Base-by-base conservation (phyloP, 305 asterid genomes). In the Fraxinus nigra region DNA sequence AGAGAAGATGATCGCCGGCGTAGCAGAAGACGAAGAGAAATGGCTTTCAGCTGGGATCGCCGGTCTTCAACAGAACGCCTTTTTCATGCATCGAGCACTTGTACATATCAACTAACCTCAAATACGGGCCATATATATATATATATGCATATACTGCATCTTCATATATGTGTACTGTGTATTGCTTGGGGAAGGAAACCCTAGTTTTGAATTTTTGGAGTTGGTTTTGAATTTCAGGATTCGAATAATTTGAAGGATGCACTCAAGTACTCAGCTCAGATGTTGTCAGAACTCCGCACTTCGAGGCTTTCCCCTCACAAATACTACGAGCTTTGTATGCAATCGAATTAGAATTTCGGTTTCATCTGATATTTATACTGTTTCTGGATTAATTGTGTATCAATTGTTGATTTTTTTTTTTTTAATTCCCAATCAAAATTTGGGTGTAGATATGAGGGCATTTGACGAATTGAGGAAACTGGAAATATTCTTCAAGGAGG, bases 271-370 rank as follows among this genome's bases (percentile, higher is more conserved):
- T 96, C 99, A 0, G 98, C 99, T 78, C 99, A 94, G 97, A 94
- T 96, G 99, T 97, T 96, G 18, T 94, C 98, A 75, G 99, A 96
- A 90, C 99, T 96, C 72, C 97, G 99, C 82, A 96, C 99, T 82
- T 94, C 98, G 34, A 93, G 93, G 84, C 97, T 96, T 81, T 94
- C 99, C 79, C 99, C 99, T 77, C 99, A 95, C 89, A 95, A 95
- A 88, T 95, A 95, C 87, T 95, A 95, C 78, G 97, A 92, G 83
- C 95, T 95, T 26, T 95, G 99, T 95, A 84, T 77, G 99, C 85
- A 65, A 80, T 81, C 54, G 26, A 83, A 82, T 77, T 80, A 30
- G 11, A 10, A 16, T 67, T 48, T 46, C 76, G 46, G n/a, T 82
- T 82, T 82, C 76, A 13, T 78, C 59, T 77, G 30, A 7, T 65